Evolutionary conservation across 2,329 filamentous ascomycete genomes (phyloP), one percentile per base, ranked within the genome.

Genomic region (Calonectria fujianensis): DNA sequence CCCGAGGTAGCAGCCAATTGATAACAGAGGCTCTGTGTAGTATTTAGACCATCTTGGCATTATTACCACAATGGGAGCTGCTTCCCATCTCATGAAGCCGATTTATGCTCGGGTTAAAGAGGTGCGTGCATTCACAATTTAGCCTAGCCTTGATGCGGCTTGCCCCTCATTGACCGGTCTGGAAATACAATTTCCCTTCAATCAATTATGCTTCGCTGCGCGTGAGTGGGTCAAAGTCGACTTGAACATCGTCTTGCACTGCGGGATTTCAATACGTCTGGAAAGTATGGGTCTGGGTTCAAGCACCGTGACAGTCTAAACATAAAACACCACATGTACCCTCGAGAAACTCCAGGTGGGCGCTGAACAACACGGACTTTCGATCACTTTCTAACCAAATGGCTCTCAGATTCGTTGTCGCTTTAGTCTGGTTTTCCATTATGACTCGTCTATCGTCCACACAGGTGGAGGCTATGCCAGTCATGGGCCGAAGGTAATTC

Each of bases 121-220:
- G 20, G 29, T 7, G 52, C 52, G 29, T 57, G 29, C 31, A 57
- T 32, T 35, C 10, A 32, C 52, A 45, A 54, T 20, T 41, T 27
- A 69, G 50, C 27, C 52, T 57, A 57, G 52, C 52, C 35, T 57
- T 27, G 52, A 9, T 57, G 52, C 31, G 31, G 18, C 18, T 57
- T 57, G 20, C 52, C 52, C 52, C 52, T 57, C 52, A 35, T 57
- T 4, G 16, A 57, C 29, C 31, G 29, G 20, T 35, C 29, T 57
- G 52, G 52, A 57, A 32, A 35, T 32, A 57, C 18, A 57, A 57
- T 57, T 57, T 57, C 52, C 52, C 52, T 57, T 32, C 52, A 57
- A 57, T 57, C 52, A 57, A 24, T 24, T 13, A 48, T 48, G 45
- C 29, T n/a, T 57, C 6, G 29, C 20, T 57, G 29, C 29, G 24